Evolutionary conservation across 306 rosid genomes (phyloP).

Genomic region (Hylodesmum podocarpum): DNA sequence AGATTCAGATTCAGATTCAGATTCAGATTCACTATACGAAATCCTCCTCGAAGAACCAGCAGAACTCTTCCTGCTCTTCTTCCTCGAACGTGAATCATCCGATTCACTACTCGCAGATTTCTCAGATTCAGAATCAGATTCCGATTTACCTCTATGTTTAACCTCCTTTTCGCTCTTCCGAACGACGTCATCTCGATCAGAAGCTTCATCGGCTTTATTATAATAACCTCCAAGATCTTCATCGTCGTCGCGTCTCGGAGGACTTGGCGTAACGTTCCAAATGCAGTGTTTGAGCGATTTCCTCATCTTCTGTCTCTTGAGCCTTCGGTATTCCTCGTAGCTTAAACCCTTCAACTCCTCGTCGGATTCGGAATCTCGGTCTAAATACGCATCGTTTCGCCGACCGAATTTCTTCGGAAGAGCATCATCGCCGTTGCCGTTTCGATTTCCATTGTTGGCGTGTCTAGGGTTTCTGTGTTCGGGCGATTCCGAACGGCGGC

Average conservation of each 20-base stretch:
- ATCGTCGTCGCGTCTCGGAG: slow-evolving; percentile 62
- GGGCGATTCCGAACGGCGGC: slow-evolving; percentile 47
- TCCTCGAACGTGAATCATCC: slow-evolving; percentile 47
- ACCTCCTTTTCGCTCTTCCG: slow-evolving; percentile 31
- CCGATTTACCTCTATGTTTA: slow-evolving; percentile 24
- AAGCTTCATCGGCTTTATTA: slow-evolving; percentile 47
- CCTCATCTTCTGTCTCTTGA: slow-evolving; percentile 87
- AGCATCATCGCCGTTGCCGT: slow-evolving; percentile 27
- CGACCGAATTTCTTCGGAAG: slow-evolving; percentile 73
- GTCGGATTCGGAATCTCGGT: slow-evolving; percentile 67
- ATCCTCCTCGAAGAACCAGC: slow-evolving; percentile 35
- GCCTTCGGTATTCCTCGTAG: slow-evolving; percentile 69
- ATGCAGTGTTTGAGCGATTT: slow-evolving; percentile 66
- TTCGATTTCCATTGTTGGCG: slow-evolving; percentile 20
- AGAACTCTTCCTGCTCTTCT: slow-evolving; percentile 31
- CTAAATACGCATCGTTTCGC: slow-evolving; percentile 44
- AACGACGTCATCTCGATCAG: slow-evolving; percentile 29
- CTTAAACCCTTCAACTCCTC: slow-evolving; percentile 79
- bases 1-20: slow-evolving; percentile 50
- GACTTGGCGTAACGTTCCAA: slow-evolving; percentile 86
- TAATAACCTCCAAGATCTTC: slow-evolving; percentile 50
- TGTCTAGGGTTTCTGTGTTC: slow-evolving; percentile 50
- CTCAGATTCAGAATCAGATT: slow-evolving; percentile 29
- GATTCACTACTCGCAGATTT: slow-evolving; percentile 29
- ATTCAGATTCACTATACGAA: slow-evolving; percentile 45